These are phyloP conservation scores for Chernovozyma aurita DNA, from an alignment of 1,139 yeast genomes.

Conservation along the genomic window DNA sequence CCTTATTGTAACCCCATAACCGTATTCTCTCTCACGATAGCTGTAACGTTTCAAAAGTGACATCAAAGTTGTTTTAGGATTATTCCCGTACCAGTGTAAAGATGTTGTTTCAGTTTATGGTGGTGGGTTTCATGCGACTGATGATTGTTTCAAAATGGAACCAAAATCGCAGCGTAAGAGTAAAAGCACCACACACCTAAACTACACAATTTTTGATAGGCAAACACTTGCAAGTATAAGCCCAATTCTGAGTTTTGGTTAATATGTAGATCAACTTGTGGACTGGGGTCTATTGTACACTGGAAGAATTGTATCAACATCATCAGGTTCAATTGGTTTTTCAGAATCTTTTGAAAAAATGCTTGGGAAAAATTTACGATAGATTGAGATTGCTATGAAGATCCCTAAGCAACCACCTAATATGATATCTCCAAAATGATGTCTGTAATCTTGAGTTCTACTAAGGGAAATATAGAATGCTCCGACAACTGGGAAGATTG, in stretches of 20 bases:
- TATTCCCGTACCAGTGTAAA: too few relatives aligned
- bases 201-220: too few relatives aligned
- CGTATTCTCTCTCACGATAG: too few relatives aligned
- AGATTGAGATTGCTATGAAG: slow-evolving; percentile 43
- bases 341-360: slow-evolving; percentile 4
- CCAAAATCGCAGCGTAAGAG: neutral
- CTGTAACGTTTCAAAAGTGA: neutral
- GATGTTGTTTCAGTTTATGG: too few relatives aligned
- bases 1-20: too few relatives aligned
- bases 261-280: too few relatives aligned
- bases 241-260: too few relatives aligned
- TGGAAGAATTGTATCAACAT: slow-evolving; percentile 10
- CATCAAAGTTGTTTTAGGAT: neutral
- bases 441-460: slow-evolving; percentile 71
- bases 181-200: too few relatives aligned
- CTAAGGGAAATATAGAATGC: slow-evolving; percentile 56
- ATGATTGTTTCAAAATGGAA: neutral
- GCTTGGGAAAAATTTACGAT: slow-evolving; percentile 44
- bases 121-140: too few relatives aligned
- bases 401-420: slow-evolving; percentile 55
- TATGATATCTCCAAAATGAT: slow-evolving; percentile 65
- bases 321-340: slow-evolving; percentile 10
- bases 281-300: slow-evolving; percentile 6
- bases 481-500: slow-evolving; percentile 15
- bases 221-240: too few relatives aligned